These are phyloP conservation scores for Trametes hirsuta DNA, from an alignment of 1,284 basidiomycete species.

Conservation along the genomic window DNA sequence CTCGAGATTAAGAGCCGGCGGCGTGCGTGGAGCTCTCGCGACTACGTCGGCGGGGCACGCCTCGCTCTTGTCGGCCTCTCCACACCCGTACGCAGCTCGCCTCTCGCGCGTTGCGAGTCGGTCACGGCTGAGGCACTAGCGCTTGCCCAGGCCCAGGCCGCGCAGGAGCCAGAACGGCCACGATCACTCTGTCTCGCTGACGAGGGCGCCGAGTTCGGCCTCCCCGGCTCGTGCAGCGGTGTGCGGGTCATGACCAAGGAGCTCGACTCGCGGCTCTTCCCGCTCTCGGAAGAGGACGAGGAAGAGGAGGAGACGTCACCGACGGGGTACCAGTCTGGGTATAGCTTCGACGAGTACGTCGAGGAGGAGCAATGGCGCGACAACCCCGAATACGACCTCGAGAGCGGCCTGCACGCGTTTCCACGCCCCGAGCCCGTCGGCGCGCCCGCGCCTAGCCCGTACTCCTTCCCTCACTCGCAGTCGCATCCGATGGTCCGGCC, in stretches of 20 bases:
- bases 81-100: constrained; percentile 46
- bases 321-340: constrained; percentile 15
- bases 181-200: constrained; percentile 17
- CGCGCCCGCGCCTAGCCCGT: not conserved
- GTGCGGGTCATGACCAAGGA: constrained; percentile 24
- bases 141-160: not conserved
- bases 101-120: constrained; percentile 41
- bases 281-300: constrained; percentile 54
- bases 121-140: constrained; percentile 30
- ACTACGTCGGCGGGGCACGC: constrained; percentile 36
- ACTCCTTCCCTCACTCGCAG: constrained; percentile 8
- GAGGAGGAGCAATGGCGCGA: constrained; percentile 25
- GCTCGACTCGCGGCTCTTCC: constrained; percentile 41
- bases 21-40: constrained; percentile 54
- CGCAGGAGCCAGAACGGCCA: not conserved
- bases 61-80: constrained; percentile 42
- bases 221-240: constrained; percentile 19
- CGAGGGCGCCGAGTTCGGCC: constrained; percentile 29
- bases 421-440: constrained; percentile 8
- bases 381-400: constrained; percentile 20
- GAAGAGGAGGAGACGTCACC: constrained; percentile 35
- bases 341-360: constrained; percentile 16
- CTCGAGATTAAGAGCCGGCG: constrained; percentile 54
- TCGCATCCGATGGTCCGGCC: constrained; percentile 31
- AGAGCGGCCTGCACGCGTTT: constrained; percentile 25